phyloP scores from a whole-genome alignment of 306 rosid genomes.

The Dryas alaskensis region DNA sequence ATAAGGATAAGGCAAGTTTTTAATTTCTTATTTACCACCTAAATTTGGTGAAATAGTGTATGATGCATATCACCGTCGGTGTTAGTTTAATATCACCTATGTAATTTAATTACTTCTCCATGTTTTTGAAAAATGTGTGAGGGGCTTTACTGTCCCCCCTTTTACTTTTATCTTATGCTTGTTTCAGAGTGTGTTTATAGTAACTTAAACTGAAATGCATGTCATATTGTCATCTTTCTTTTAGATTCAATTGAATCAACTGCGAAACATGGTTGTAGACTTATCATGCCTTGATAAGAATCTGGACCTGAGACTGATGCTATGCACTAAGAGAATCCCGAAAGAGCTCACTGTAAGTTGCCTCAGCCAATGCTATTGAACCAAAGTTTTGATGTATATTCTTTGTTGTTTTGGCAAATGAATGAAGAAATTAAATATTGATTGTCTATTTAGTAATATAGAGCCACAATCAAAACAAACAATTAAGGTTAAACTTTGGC shows the following conservation, averaged over 20 bases:
- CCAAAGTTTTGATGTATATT: not conserved
- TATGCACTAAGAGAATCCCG: conserved; percentile 26
- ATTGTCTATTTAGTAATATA: not conserved
- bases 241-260: conserved; percentile 35
- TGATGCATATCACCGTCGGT: too few relatives aligned
- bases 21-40: too few relatives aligned
- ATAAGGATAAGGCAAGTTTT: too few relatives aligned
- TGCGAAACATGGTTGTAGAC: conserved; percentile 44
- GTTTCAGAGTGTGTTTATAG: not conserved
- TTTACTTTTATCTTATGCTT: not conserved
- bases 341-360: conserved; percentile 31
- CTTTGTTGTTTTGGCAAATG: not conserved
- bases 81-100: too few relatives aligned
- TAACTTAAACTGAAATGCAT: not conserved
- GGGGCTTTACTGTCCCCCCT: too few relatives aligned
- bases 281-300: conserved; percentile 41
- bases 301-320: conserved; percentile 49
- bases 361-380: not conserved
- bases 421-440: not conserved
- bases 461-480: too few relatives aligned
- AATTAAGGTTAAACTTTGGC: not conserved
- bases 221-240: not conserved
- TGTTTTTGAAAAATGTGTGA: too few relatives aligned
- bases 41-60: too few relatives aligned
- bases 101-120: too few relatives aligned